A percentile compares a stretch with the other conserved stretches of the same genome.
Conservation (phyloP, 345 rosid genomes). For the Cardamine resedifolia region DNA sequence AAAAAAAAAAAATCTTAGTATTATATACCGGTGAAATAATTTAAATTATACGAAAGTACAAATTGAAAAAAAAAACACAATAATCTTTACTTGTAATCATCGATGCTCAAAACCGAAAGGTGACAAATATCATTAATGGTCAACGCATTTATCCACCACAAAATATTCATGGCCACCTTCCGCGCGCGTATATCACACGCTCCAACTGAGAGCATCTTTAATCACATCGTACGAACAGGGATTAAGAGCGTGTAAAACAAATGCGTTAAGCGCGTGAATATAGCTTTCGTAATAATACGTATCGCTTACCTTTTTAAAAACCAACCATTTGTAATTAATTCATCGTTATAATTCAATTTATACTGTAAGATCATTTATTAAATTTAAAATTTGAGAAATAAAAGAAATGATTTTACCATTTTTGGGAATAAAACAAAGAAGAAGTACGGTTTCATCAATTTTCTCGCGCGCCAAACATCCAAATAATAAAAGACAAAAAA, state of each 20-base stretch:
- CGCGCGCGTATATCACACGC: background rate
- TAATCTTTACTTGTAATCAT: slow-evolving; percentile 26
- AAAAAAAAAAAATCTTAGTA: background rate
- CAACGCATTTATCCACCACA: slow-evolving; percentile 30
- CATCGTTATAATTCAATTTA: background rate
- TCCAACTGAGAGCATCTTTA: background rate
- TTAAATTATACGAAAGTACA: background rate
- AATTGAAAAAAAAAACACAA: background rate
- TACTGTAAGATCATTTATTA: slow-evolving; percentile 1
- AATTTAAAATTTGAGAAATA: background rate
- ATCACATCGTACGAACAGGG: slow-evolving; percentile 16
- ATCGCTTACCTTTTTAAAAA: background rate
- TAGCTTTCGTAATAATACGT: slow-evolving; percentile 3
- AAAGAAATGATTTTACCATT: slow-evolving; percentile 10
- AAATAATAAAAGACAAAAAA: slow-evolving; percentile 32
- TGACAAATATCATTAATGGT: slow-evolving; percentile 34
- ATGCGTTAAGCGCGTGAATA: background rate
- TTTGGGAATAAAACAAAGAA: slow-evolving; percentile 37
- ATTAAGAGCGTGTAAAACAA: background rate
- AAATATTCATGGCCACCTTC: background rate
- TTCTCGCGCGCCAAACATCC: slow-evolving; percentile 42
- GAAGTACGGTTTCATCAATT: slow-evolving; percentile 41
- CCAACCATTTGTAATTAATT: slow-evolving; percentile 1
- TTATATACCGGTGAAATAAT: background rate
- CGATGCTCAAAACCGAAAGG: slow-evolving; percentile 35